Percentiles rank a stretch among this genome's conserved stretches.
phyloP scores from a whole-genome alignment of 345 rosid genomes.

The Noccaea caerulescens region DNA sequence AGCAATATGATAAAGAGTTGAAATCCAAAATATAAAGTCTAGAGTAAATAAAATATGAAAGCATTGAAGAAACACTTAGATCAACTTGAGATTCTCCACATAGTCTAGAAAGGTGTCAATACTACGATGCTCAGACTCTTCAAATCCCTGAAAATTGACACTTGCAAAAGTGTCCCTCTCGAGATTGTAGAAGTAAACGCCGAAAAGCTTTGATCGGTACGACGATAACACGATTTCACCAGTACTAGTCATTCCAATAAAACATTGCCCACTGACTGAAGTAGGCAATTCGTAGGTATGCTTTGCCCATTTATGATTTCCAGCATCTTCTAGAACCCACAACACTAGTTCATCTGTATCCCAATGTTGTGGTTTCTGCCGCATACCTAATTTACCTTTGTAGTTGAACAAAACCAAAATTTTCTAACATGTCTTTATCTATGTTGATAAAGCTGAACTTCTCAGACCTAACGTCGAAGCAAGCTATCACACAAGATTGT shows the following conservation, averaged over 20 bases:
- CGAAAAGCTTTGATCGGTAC: background rate
- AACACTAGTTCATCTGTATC: background rate
- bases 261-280: background rate
- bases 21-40: background rate
- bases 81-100: background rate
- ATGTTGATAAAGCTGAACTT: background rate
- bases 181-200: background rate
- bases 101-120: background rate
- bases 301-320: conserved; percentile 21
- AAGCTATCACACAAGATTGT: background rate
- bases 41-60: background rate
- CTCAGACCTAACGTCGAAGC: conserved; percentile 4
- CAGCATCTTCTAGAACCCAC: conserved; percentile 6
- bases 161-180: background rate
- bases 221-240: background rate
- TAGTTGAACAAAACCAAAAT: background rate
- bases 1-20: background rate
- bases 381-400: conserved; percentile 11
- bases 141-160: background rate
- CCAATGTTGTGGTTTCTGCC: fast-evolving
- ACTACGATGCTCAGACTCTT: background rate
- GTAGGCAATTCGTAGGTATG: background rate
- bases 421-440: background rate
- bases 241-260: background rate
- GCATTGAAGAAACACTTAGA: background rate